These are phyloP conservation scores for Dactylellina sp. DNA, from an alignment of 2,329 filamentous ascomycete species.

Conservation along the genomic window DNA sequence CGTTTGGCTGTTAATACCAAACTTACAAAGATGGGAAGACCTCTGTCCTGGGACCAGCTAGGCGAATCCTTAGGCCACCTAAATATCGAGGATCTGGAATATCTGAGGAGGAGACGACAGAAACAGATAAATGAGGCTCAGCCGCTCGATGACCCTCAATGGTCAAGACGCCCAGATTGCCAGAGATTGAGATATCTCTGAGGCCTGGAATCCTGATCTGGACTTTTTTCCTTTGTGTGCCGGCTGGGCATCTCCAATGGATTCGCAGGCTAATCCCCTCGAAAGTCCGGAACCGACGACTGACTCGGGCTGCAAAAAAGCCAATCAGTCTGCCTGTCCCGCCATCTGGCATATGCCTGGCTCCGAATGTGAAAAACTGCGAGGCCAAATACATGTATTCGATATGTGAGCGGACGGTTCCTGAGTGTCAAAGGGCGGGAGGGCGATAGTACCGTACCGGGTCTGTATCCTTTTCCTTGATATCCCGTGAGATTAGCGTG, in stretches of 20 bases:
- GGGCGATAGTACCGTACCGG: too few relatives aligned
- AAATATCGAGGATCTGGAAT: neutral
- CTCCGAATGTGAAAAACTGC: too few relatives aligned
- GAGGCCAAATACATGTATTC: too few relatives aligned
- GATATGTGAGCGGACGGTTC: neutral
- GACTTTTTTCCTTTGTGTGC: constrained; percentile 1
- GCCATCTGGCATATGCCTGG: constrained; percentile 5
- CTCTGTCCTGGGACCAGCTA: constrained; percentile 38
- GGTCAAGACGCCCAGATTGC: too few relatives aligned
- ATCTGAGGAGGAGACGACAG: neutral
- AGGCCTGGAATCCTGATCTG: neutral
- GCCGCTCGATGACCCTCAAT: too few relatives aligned
- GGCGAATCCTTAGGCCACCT: constrained; percentile 32
- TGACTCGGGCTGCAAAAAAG: constrained; percentile 16
- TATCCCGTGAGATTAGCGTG: constrained; percentile 10
- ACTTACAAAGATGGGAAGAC: constrained; percentile 33
- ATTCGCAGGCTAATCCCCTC: constrained; percentile 24
- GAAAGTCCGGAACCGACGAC: constrained; percentile 39
- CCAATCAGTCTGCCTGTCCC: constrained; percentile 39
- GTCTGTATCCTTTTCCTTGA: too few relatives aligned
- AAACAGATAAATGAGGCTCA: too few relatives aligned
- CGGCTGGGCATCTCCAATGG: constrained; percentile 20
- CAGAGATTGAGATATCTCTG: too few relatives aligned
- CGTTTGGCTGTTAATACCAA: constrained; percentile 22
- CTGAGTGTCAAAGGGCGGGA: too few relatives aligned